Evolutionary conservation across 2,329 filamentous ascomycete genomes (phyloP).

Genomic region (Ceratocystis harringtonii): DNA sequence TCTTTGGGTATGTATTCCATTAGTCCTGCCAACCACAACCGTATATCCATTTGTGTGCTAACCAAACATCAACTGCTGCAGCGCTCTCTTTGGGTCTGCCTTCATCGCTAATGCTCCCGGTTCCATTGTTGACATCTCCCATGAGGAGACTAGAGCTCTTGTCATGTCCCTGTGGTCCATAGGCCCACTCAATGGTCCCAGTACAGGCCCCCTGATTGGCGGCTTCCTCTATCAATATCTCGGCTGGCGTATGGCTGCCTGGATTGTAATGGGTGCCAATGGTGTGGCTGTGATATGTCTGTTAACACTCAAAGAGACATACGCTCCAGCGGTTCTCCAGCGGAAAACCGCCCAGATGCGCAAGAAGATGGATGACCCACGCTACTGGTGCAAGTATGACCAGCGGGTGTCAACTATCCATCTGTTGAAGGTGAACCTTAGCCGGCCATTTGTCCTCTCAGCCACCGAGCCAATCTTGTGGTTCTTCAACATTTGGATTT

Average conservation of each 20-base stretch:
- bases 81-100: slow-evolving; percentile 56
- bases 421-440: slow-evolving; percentile 59
- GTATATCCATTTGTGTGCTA: slow-evolving; percentile 14
- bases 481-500: slow-evolving; percentile 60
- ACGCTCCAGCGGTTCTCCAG: slow-evolving; percentile 55
- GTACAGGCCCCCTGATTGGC: slow-evolving; percentile 38
- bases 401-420: slow-evolving; percentile 47
- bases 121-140: slow-evolving; percentile 68
- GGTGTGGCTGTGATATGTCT: slow-evolving; percentile 47
- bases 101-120: slow-evolving; percentile 76
- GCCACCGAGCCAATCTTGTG: slow-evolving; percentile 68
- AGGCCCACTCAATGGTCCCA: slow-evolving; percentile 66
- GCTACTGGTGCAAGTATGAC: slow-evolving; percentile 73
- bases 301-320: slow-evolving; percentile 54
- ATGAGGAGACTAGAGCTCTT: slow-evolving; percentile 64
- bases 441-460: slow-evolving; percentile 61
- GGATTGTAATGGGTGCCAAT: slow-evolving; percentile 60
- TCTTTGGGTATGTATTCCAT: slow-evolving; percentile 44
- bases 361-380: slow-evolving; percentile 52
- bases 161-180: slow-evolving; percentile 72
- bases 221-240: slow-evolving; percentile 57
- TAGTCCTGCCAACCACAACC: too few relatives aligned
- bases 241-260: slow-evolving; percentile 81
- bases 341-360: slow-evolving; percentile 48
- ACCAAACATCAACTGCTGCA: slow-evolving; percentile 15